These are phyloP conservation scores for Eucalyptus erythrocorys DNA, from an alignment of 345 rosid species.

Conservation along the genomic window DNA sequence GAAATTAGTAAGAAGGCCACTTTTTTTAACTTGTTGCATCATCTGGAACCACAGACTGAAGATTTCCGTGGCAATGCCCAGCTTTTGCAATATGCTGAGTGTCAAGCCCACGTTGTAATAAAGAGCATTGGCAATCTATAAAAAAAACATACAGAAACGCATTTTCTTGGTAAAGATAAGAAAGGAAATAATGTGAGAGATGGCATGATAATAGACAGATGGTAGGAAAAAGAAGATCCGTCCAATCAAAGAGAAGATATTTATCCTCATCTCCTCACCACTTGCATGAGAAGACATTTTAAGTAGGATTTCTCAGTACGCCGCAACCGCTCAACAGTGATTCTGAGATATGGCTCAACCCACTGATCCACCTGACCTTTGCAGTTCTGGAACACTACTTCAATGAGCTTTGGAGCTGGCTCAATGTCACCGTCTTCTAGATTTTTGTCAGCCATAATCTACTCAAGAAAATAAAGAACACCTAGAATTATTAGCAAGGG, in stretches of 20 bases:
- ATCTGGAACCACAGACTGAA: constrained; percentile 94
- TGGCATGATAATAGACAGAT: background rate
- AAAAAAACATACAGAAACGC: background rate
- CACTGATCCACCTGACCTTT: constrained; percentile 97
- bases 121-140: constrained; percentile 92
- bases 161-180: background rate
- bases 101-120: constrained; percentile 82
- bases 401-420: constrained; percentile 97
- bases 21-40: constrained; percentile 87
- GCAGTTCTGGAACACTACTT: constrained; percentile 95
- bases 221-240: background rate
- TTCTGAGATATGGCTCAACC: constrained; percentile 89
- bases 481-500: background rate
- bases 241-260: background rate
- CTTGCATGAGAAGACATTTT: constrained; percentile 94
- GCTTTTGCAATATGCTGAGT: constrained; percentile 63
- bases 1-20: constrained; percentile 70
- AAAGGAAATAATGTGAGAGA: background rate
- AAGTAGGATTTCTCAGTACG: constrained; percentile 68
- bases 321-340: constrained; percentile 71
- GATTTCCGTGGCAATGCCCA: constrained; percentile 64
- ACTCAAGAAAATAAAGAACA: background rate
- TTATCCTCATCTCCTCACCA: constrained; percentile 43
- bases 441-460: constrained; percentile 79
- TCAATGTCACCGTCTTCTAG: constrained; percentile 87